Base-by-base conservation (phyloP, 2,329 filamentous ascomycete genomes). In the Fusarium decemcellulare region DNA sequence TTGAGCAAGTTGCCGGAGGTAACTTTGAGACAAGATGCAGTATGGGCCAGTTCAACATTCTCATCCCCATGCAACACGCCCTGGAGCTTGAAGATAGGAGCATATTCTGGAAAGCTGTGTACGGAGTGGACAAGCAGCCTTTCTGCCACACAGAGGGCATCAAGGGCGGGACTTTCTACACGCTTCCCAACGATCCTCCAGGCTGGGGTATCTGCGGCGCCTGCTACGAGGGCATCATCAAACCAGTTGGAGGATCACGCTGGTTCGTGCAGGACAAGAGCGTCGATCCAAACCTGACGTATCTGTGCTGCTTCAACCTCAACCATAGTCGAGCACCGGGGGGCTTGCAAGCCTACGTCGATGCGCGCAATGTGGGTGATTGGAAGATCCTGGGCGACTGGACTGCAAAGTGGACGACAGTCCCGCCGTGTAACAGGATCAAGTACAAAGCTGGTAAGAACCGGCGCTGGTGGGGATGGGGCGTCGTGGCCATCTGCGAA, bases 191-290 rank as follows among this genome's bases (percentile, higher is more conserved):
- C 6, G 63, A 80, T 50, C 77, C 79, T 15, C 15, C 36, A 0
- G 70, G 71, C 0, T 84, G 82, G 57, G 72, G 65, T 11, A 71
- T 84, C 23, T 83, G 80, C 60, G 76, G 74, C 5, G 74, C 76
- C 1, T 83, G 82, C 57, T 76, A 77, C 30, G 76, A 74, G 5
- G 74, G 69, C 8, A 63, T 82, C 27, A 57, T 78, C 8, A 76
- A 78, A 58, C 65, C 79, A 1, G 61, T 81, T 3, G 74, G 68
- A 5, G 59, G 82, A 4, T 58, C 71, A 0, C 52, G 60, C 4
- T 76, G 76, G 55, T 81, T 83, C 46, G 68, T 75, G 14, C 10
- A 76, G 72, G 57, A 64, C 16, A 29, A 66, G 59, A 12, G 37
- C 64, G 11, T 48, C 32, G 10, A 36, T 2, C 61, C 71, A 2